Evolutionary conservation across 2,329 filamentous ascomycete species (phyloP).

Genomic region (Colletotrichum tabaci): DNA sequence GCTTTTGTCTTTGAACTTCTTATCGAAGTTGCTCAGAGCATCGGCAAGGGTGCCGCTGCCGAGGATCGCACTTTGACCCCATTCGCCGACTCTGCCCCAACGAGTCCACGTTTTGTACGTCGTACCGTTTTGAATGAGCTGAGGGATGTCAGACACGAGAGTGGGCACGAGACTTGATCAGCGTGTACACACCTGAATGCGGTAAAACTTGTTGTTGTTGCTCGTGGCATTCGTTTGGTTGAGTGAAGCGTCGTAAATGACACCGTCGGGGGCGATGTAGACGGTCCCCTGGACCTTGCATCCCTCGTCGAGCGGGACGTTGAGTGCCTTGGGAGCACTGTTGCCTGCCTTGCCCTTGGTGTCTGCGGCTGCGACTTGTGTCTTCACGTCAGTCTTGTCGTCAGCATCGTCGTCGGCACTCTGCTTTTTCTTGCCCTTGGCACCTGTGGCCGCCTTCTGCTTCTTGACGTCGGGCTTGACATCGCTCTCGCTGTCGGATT

Average conservation of each 20-base stretch:
- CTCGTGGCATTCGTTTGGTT: conserved; percentile 81
- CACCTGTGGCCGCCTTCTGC: conserved; percentile 46
- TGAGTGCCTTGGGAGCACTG: conserved; percentile 56
- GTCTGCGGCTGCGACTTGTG: conserved; percentile 51
- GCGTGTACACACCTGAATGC: conserved; percentile 70
- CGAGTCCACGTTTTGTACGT: conserved; percentile 78
- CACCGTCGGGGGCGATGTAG: conserved; percentile 74
- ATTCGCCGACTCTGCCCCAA: conserved; percentile 83
- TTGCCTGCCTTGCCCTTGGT: conserved; percentile 41
- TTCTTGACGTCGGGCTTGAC: conserved; percentile 51
- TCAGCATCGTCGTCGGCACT: conserved; percentile 36
- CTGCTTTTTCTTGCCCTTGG: conserved; percentile 28
- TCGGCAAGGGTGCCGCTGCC: conserved; percentile 58
- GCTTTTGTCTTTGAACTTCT: conserved; percentile 75
- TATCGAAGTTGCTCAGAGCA: conserved; percentile 68
- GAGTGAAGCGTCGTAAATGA: conserved; percentile 84
- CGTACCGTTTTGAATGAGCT: conserved; percentile 36
- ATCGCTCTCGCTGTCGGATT: conserved; percentile 45
- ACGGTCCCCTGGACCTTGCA: conserved; percentile 64
- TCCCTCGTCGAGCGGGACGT: conserved; percentile 67
- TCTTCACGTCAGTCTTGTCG: conserved; percentile 50
- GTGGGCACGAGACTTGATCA: conserved; percentile 12
- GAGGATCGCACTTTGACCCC: conserved; percentile 63
- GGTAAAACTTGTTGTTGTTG: conserved; percentile 90
- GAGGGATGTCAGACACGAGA: conserved; percentile 10